Percentiles rank a stretch among this genome's conserved stretches.
Conservation (phyloP, 1,284 basidiomycete species). For the Cutaneotrichosporon dermatis region DNA sequence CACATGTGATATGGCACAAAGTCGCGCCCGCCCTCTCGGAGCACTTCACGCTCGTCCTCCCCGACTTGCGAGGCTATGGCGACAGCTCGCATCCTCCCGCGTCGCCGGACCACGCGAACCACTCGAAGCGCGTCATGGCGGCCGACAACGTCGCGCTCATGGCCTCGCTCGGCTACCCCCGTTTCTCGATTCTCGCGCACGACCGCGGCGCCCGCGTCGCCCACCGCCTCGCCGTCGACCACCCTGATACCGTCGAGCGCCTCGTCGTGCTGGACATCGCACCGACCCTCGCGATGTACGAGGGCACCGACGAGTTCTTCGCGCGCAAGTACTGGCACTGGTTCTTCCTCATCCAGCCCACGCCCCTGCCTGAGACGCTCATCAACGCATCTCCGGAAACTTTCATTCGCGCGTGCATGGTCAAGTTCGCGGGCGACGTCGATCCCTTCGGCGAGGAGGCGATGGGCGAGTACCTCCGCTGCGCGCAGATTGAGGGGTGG, state of each 20-base stretch:
- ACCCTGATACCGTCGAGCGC: slow-evolving; percentile 35
- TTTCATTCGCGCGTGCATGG: background rate
- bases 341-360: slow-evolving; percentile 49
- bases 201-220: slow-evolving; percentile 50
- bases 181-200: slow-evolving; percentile 43
- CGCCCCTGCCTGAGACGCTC: slow-evolving; percentile 32
- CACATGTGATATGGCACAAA: slow-evolving; percentile 39
- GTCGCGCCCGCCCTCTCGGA: slow-evolving; percentile 37
- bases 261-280: slow-evolving; percentile 46
- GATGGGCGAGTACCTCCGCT: background rate
- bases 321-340: slow-evolving; percentile 45
- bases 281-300: slow-evolving; percentile 47
- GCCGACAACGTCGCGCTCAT: slow-evolving; percentile 45
- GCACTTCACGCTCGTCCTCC: slow-evolving; percentile 40
- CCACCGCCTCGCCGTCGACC: slow-evolving; percentile 46
- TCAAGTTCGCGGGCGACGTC: background rate
- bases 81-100: slow-evolving; percentile 31
- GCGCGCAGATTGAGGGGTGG: background rate
- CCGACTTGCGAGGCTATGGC: slow-evolving; percentile 44
- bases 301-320: slow-evolving; percentile 37
- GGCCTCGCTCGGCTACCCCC: slow-evolving; percentile 32
- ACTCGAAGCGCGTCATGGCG: slow-evolving; percentile 49
- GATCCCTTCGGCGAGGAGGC: background rate
- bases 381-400: background rate
- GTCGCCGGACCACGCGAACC: slow-evolving; percentile 34